Base-by-base conservation (phyloP, 495 filamentous ascomycete genomes). In the Hamigera avellanea region DNA sequence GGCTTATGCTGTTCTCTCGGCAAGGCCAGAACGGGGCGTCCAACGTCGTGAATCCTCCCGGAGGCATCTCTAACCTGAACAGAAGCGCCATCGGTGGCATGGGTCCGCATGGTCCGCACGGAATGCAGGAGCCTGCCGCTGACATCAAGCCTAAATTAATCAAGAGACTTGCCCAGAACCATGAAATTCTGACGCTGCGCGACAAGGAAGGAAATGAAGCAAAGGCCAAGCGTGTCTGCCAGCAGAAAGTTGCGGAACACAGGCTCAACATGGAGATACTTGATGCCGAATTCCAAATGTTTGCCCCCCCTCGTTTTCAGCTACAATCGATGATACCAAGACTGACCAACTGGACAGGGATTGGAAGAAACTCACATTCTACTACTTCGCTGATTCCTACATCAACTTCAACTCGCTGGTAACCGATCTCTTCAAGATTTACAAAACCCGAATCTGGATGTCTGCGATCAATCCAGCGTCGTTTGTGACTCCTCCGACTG, bases 391-490 rank as follows among this genome's bases (percentile, higher is more conserved):
- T 37, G 88, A 95, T 50, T 77, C 84, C 0, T 98, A 98, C 55
- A 94, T 98, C 69, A 95, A 96, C 60, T 98, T 98, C 69, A 98
- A 96, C 57, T 83, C 84, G 0, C 73, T 98, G 13, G 89, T 98
- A 40, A 94, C 86, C 0, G 93, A 96, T 56, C 71, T 98, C 15
- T 98, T 96, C 71, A 95, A 95, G 53, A 87, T 95, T 40, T 98
- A 94, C 67, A 98, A 98, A 66, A 94, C 88, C 14, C 76, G 91
- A 36, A 96, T 98, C 53, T 98, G 91, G 91, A 94, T 98, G 87
- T 95, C 87, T 4, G 89, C 91, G 6, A 93, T 98, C 63, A 98
- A 98, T 51, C 93, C 91, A 2, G 91, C 91, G 6, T 94, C 89
- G 1, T 95, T 95, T 56, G 85, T 86, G n/a, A 88, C 84, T 35